These are phyloP conservation scores for Coffea eugenioides DNA, from an alignment of 257 asterid genomes.

Conservation along the genomic window DNA sequence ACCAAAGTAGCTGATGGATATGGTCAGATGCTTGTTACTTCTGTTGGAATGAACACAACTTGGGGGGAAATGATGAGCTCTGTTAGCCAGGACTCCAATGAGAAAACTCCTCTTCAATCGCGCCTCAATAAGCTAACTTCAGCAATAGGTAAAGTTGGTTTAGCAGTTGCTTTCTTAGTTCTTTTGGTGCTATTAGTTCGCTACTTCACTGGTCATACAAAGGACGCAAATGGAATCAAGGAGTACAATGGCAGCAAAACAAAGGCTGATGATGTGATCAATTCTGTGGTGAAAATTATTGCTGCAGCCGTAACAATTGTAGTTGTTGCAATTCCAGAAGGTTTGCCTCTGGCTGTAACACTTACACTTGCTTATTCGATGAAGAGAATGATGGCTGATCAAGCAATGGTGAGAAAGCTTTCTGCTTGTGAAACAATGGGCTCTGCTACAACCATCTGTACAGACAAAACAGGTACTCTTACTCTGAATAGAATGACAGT, in stretches of 20 bases:
- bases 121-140: slow-evolving; percentile 46
- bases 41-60: slow-evolving; percentile 42
- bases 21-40: slow-evolving; percentile 44
- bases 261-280: slow-evolving; percentile 35
- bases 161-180: slow-evolving; percentile 42
- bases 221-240: slow-evolving; percentile 30
- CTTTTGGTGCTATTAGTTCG: slow-evolving; percentile 43
- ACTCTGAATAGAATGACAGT: slow-evolving; percentile 48
- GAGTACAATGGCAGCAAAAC: slow-evolving; percentile 36
- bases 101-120: slow-evolving; percentile 50
- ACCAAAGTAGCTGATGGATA: slow-evolving; percentile 43
- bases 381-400: slow-evolving; percentile 58
- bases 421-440: slow-evolving; percentile 58
- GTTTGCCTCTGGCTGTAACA: slow-evolving; percentile 52
- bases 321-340: slow-evolving; percentile 60
- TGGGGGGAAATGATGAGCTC: slow-evolving; percentile 62
- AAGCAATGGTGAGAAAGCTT: slow-evolving; percentile 58
- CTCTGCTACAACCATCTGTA: slow-evolving; percentile 42
- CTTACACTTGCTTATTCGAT: slow-evolving; percentile 58
- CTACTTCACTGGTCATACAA: slow-evolving; percentile 44
- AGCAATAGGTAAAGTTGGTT: slow-evolving; percentile 45
- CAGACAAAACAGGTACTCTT: slow-evolving; percentile 43
- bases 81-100: slow-evolving; percentile 29
- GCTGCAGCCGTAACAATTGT: slow-evolving; percentile 50
- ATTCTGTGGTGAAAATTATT: slow-evolving; percentile 40